phyloP scores from a whole-genome alignment of 1,284 basidiomycete species.

The Marasmius tenuissimus region DNA sequence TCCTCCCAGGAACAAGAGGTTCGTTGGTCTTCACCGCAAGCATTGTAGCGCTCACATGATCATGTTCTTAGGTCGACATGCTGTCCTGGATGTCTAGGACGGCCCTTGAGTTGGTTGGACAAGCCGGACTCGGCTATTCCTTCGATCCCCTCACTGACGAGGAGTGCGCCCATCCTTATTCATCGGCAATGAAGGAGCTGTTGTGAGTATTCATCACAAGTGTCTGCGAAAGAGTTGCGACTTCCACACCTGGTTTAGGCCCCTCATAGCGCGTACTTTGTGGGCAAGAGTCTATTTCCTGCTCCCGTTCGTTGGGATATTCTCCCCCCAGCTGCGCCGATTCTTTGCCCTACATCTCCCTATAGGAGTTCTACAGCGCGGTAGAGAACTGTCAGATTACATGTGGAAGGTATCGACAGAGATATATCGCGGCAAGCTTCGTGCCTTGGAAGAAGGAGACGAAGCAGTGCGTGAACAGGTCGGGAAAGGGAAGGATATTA shows the following conservation, averaged over 20 bases:
- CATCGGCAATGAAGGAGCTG: slow-evolving; percentile 27
- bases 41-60: neutral
- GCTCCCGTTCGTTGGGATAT: no score
- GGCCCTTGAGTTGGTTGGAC: slow-evolving; percentile 26
- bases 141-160: slow-evolving; percentile 34
- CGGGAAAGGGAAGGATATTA: slow-evolving; percentile 42
- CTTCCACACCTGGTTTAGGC: no score
- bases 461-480: slow-evolving; percentile 29
- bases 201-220: slow-evolving; percentile 13
- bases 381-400: slow-evolving; percentile 36
- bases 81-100: slow-evolving; percentile 16
- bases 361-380: slow-evolving; percentile 28
- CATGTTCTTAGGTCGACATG: slow-evolving; percentile 8
- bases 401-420: slow-evolving; percentile 35
- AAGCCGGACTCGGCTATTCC: slow-evolving; percentile 36
- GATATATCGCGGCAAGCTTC: slow-evolving; percentile 40
- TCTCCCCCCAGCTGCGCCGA: slow-evolving; percentile 25
- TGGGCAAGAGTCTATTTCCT: no score
- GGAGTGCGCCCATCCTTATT: slow-evolving; percentile 25
- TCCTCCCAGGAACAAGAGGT: neutral
- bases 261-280: no score
- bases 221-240: no score
- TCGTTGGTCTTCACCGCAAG: neutral
- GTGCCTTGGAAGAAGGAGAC: slow-evolving; percentile 33
- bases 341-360: slow-evolving; percentile 36